Base-by-base conservation (phyloP, 305 asterid genomes). In the Rubia tinctorum region DNA sequence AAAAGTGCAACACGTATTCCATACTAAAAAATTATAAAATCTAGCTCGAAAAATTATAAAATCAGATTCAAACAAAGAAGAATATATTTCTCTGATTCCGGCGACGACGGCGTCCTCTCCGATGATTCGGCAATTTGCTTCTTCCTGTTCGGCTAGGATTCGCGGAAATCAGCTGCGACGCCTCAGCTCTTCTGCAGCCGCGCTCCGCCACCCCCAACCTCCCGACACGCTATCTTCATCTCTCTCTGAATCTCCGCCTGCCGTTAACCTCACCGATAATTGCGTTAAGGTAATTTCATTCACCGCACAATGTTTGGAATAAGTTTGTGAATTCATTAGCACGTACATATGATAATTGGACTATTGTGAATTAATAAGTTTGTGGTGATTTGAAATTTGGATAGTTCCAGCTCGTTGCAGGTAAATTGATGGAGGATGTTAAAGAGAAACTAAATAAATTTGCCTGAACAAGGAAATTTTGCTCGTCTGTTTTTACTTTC, bases 121-220 rank as follows among this genome's bases (percentile, higher is more conserved):
- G 23, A 71, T 90, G 76, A 79, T 91, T 77, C 82, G 77, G 68
- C 89, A 90, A 49, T 55, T 91, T 8, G 82, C 82, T 20, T 91
- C 96, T 8, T 79, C 75, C 75, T 40, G 88, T 42, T 81, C 86
- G 22, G 78, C 86, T 27, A 82, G 88, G 86, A 71, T 93, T 82
- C 93, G 96, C 66, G 84, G 40, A 58, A 91, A 91, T 82, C 85
- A 90, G n/a, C 83, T 66, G 25, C 68, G 93, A 80, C 90, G 88
- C 51, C 79, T 91, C 23, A 80, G 90, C 80, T 86, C 95, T 4
- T 61, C 81, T 22, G 79, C 79, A 12, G 93, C 89, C 12, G 93
- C 88, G 69, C 79, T 86, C 53, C 82, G 45, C 15, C 83, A 86
- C 71, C 60, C 87, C 59, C 87, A 72, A 59, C 17, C 64, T 66